Evolutionary conservation across 345 rosid species (phyloP).

Genomic region (Crucihimalaya himalaica): DNA sequence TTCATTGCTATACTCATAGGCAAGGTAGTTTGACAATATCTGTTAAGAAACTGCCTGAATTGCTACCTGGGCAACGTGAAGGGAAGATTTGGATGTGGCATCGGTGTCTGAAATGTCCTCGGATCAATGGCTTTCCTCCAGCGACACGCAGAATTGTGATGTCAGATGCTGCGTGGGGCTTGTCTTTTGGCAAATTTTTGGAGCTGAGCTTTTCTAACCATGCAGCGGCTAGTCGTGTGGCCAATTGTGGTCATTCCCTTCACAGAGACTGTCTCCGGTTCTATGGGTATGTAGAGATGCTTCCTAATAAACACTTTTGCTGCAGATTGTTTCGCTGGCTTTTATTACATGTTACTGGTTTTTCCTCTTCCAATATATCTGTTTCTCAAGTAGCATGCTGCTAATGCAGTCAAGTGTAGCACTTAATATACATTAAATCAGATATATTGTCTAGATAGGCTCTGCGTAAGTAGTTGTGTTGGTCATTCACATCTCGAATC

Average conservation of each 20-base stretch:
- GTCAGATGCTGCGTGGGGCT: constrained; percentile 99
- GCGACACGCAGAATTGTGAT: constrained; percentile 92
- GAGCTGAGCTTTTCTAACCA: constrained; percentile 99
- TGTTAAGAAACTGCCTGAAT: constrained; percentile 71
- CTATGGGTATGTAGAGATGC: constrained; percentile 69
- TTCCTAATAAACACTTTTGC: not conserved
- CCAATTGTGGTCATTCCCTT: constrained; percentile 97
- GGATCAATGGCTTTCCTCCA: constrained; percentile 80
- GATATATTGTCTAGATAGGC: constrained; percentile 2
- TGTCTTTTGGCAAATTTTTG: constrained; percentile 94
- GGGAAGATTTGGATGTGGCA: constrained; percentile 99
- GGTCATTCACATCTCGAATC: not conserved
- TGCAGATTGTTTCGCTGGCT: constrained; percentile 4
- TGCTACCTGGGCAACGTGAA: constrained; percentile 83
- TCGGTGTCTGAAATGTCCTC: constrained; percentile 89
- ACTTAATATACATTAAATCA: not conserved
- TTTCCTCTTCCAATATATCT: constrained; percentile 13
- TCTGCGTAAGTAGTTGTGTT: constrained; percentile 6
- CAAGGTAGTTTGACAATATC: constrained; percentile 98
- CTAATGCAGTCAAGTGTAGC: constrained; percentile 3
- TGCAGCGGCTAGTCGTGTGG: constrained; percentile 99
- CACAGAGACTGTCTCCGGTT: constrained; percentile 99
- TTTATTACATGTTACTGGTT: not conserved
- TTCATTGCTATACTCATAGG: constrained; percentile 90
- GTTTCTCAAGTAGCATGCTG: constrained; percentile 24